A percentile compares a stretch with the other conserved stretches of the same genome.
Conservation (phyloP, 164 flowering plant species). For the Annona squamosa region DNA sequence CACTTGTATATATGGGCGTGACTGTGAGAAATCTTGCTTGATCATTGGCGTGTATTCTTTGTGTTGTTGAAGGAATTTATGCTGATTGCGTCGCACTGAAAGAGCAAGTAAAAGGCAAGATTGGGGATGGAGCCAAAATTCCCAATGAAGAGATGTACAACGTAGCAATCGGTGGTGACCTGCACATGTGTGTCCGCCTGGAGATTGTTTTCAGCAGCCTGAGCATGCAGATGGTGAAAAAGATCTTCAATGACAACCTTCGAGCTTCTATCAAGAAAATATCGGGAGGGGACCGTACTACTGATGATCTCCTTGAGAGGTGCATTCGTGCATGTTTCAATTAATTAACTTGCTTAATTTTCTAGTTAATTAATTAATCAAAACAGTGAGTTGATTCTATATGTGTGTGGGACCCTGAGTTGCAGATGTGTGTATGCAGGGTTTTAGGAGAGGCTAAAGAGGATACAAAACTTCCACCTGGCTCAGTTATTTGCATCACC, state of each 20-base stretch:
- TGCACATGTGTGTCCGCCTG: background rate
- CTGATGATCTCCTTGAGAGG: background rate
- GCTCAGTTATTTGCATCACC: background rate
- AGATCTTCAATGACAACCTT: conserved; percentile 1
- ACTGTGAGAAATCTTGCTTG: no score
- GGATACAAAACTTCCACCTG: background rate
- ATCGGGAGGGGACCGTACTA: background rate
- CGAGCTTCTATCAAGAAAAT: background rate
- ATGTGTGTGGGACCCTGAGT: no score
- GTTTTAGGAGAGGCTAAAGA: conserved; percentile 3
- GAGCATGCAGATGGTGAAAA: background rate
- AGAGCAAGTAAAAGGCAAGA: background rate
- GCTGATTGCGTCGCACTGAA: background rate
- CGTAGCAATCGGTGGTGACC: background rate
- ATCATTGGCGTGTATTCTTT: background rate
- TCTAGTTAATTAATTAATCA: no score
- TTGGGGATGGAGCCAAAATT: background rate
- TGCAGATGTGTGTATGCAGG: background rate
- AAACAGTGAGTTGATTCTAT: no score
- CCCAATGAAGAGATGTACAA: background rate
- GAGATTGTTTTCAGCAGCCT: background rate
- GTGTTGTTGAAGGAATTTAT: background rate
- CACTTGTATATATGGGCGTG: no score
- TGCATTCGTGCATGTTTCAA: background rate
- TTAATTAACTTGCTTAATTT: no score